Evolutionary conservation across 1,284 basidiomycete species (phyloP), one percentile per base, ranked within the genome.

Genomic region (Melampsora americana): DNA sequence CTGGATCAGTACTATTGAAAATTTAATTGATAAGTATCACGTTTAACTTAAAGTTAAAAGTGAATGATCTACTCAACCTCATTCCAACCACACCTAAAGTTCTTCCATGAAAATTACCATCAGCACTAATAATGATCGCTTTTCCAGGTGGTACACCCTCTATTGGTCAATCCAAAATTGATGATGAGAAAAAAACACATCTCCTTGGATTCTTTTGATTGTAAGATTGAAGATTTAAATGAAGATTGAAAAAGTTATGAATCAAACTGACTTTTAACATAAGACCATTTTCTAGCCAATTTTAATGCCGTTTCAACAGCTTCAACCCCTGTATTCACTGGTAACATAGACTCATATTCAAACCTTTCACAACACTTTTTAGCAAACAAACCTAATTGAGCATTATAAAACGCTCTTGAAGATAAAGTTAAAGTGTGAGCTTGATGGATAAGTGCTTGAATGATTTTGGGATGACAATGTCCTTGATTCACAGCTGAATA

Each of bases 251-350:
- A n/a, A n/a, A n/a, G n/a, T n/a, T n/a, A n/a, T n/a, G n/a, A n/a
- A 50, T 7, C 53, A 65, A 53, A 65, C 44, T 23, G 7, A 42
- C 39, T 42, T 12, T 42, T 42, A 5, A 42, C 11, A 42, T 83
- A 83, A 9, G 80, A 82, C 82, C 82, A 83, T 78, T 82, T 83
- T 70, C 82, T 80, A 42, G 82, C 80, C 50, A 83, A 78, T 79
- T 86, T 86, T 82, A 88, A 84, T 14, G 87, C 87, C 0, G 94
- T 96, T 85, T 99, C 95, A 78, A 99, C 95, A 9, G 95, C 95
- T 83, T 99, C 95, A 1, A 94, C 95, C 60, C 95, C 95, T 0
- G 95, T 99, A 87, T 99, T 99, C 94, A 99, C 97, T 28, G 95
- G 95, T n/a, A 99, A 87, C 12, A 98, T 93, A 90, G 95, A 95